These are phyloP conservation scores for Arabis hirsuta DNA, from an alignment of 345 rosid species.

Conservation along the genomic window DNA sequence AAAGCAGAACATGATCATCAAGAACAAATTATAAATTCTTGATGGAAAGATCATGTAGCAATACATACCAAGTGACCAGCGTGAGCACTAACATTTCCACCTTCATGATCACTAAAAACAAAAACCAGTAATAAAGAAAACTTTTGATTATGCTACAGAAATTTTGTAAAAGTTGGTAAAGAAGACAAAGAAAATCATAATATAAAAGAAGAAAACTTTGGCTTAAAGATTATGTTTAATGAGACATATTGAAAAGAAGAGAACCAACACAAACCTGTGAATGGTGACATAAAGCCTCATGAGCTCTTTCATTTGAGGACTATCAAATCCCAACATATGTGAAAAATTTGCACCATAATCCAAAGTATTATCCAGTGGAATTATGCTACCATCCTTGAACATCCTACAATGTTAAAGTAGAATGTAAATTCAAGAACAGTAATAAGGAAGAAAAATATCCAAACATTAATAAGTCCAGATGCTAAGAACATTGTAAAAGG, in stretches of 20 bases:
- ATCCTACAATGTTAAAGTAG: conserved; percentile 49
- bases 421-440: conserved; percentile 21
- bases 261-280: conserved; percentile 64
- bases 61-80: conserved; percentile 87
- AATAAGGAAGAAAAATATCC: background rate
- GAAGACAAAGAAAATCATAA: background rate
- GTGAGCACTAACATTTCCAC: conserved; percentile 98
- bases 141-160: conserved; percentile 8
- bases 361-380: conserved; percentile 68
- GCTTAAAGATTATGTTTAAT: background rate
- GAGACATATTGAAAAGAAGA: conserved; percentile 15
- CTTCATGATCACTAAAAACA: conserved; percentile 90
- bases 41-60: conserved; percentile 16
- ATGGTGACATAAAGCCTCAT: conserved; percentile 97
- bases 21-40: conserved; percentile 5
- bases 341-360: conserved; percentile 93
- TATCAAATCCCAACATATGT: conserved; percentile 84
- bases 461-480: background rate
- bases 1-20: conserved; percentile 6
- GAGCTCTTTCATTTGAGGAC: conserved; percentile 85
- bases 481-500: background rate
- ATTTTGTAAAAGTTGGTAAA: background rate
- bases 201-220: background rate
- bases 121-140: background rate
- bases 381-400: conserved; percentile 70